These are phyloP conservation scores for Penicillium sp. DNA, from an alignment of 2,329 filamentous ascomycete genomes.

Conservation along the genomic window DNA sequence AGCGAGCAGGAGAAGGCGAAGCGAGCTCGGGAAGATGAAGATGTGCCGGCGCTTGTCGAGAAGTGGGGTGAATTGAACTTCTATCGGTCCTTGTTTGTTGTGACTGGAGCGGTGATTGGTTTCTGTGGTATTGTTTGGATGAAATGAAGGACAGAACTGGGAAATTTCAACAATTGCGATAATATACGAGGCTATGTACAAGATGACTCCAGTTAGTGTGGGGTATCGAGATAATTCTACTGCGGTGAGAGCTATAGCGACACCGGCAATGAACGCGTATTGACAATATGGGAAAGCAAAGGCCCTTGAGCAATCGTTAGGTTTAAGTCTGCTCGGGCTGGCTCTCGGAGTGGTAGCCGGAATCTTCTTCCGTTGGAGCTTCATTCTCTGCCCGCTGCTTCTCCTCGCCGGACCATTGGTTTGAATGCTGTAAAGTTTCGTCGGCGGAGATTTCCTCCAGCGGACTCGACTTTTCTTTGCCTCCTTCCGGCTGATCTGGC, in stretches of 20 bases:
- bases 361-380: slow-evolving; percentile 2
- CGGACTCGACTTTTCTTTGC: slow-evolving; percentile 19
- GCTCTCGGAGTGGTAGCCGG: not conserved
- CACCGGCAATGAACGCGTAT: slow-evolving; percentile 4
- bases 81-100: slow-evolving; percentile 22
- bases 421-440: slow-evolving; percentile 36
- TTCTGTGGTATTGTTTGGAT: slow-evolving; percentile 19
- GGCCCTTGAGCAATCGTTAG: not conserved
- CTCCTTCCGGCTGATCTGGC: slow-evolving; percentile 5
- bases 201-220: slow-evolving; percentile 2
- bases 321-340: slow-evolving; percentile 1
- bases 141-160: not conserved
- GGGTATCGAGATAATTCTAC: slow-evolving; percentile 17
- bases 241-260: not conserved
- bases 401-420: slow-evolving; percentile 38
- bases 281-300: slow-evolving; percentile 1
- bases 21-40: slow-evolving; percentile 19
- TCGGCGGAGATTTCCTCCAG: slow-evolving; percentile 31
- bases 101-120: slow-evolving; percentile 26
- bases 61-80: slow-evolving; percentile 26
- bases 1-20: slow-evolving; percentile 19
- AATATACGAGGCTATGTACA: slow-evolving; percentile 12
- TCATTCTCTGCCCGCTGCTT: slow-evolving; percentile 25
- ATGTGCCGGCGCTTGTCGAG: slow-evolving; percentile 18
- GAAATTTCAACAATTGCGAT: not conserved